phyloP scores from a whole-genome alignment of 2,329 filamentous ascomycete species.

The Fusarium sp. region DNA sequence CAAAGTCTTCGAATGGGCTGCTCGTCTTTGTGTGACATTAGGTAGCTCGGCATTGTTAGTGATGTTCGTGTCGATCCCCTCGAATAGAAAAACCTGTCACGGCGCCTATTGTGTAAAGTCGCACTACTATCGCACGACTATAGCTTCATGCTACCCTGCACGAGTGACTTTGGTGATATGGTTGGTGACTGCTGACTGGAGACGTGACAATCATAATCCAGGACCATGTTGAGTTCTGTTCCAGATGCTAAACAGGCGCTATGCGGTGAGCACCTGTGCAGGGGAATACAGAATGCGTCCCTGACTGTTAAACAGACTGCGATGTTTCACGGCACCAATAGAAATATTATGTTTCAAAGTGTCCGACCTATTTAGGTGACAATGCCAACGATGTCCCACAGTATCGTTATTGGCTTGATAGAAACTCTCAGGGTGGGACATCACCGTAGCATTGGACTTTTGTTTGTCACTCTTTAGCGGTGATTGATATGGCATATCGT shows the following conservation, averaged over 20 bases:
- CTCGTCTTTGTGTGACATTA: constrained; percentile 26
- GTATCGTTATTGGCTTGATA: not conserved
- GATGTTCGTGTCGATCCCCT: constrained; percentile 5
- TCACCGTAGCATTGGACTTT: constrained; percentile 2
- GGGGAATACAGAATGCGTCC: not conserved
- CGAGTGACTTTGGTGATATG: constrained; percentile 23
- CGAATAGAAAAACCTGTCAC: constrained; percentile 27
- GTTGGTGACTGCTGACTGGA: constrained; percentile 25
- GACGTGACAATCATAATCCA: constrained; percentile 26
- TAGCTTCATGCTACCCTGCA: constrained; percentile 24
- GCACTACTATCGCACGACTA: constrained; percentile 37
- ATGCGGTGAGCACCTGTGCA: constrained; percentile 19
- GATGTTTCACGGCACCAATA: not conserved
- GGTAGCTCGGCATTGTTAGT: constrained; percentile 13
- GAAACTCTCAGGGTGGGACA: not conserved
- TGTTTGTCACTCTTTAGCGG: constrained; percentile 1
- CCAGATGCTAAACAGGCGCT: constrained; percentile 5
- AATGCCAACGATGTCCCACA: not conserved
- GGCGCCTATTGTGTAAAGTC: constrained; percentile 28
- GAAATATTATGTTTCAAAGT: not conserved
- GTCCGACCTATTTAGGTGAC: not conserved
- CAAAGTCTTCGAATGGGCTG: constrained; percentile 29
- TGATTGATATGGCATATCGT: constrained; percentile 1
- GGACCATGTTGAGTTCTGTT: not conserved
- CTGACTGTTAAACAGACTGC: not conserved